These are phyloP conservation scores for Thalia dealbata DNA, from an alignment of 176 grass and related monocot species.

Conservation along the genomic window DNA sequence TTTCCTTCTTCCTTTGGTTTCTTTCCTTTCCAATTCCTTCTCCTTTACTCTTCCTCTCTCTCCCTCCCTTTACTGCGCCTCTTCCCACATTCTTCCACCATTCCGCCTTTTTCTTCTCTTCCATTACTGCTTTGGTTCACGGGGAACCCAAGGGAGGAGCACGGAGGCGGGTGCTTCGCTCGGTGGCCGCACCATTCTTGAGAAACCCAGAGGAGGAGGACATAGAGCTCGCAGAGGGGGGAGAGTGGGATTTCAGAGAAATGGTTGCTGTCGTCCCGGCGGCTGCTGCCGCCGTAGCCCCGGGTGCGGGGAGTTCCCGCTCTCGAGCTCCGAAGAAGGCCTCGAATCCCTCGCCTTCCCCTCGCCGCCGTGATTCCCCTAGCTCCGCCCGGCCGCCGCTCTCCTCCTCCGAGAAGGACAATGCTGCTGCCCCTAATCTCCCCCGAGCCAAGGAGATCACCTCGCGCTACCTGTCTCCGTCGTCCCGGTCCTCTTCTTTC, in stretches of 20 bases:
- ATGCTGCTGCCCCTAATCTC: constrained; percentile 23
- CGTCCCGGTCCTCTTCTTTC: constrained; percentile 7
- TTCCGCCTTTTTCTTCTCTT: neutral
- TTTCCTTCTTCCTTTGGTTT: constrained; percentile 20
- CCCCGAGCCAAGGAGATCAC: constrained; percentile 31
- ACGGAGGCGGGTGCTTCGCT: neutral
- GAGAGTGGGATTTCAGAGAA: neutral
- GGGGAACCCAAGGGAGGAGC: neutral
- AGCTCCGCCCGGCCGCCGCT: constrained; percentile 3
- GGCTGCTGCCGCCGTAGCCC: constrained; percentile 2
- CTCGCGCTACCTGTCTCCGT: constrained; percentile 44
- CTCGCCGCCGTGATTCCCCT: constrained; percentile 37
- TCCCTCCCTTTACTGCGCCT: constrained; percentile 16
- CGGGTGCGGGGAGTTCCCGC: neutral
- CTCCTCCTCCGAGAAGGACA: constrained; percentile 26
- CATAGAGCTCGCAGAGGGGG: neutral
- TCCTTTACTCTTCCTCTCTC: neutral
- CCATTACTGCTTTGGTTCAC: no score
- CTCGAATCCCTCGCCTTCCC: neutral
- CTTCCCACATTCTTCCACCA: neutral
- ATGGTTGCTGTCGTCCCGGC: constrained; percentile 1
- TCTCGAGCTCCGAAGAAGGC: constrained; percentile 4
- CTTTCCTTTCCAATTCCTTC: constrained; percentile 32
- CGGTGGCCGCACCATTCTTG: neutral
- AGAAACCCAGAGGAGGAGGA: neutral